phyloP scores from a whole-genome alignment of 257 asterid genomes.

The Capsicum pubescens region DNA sequence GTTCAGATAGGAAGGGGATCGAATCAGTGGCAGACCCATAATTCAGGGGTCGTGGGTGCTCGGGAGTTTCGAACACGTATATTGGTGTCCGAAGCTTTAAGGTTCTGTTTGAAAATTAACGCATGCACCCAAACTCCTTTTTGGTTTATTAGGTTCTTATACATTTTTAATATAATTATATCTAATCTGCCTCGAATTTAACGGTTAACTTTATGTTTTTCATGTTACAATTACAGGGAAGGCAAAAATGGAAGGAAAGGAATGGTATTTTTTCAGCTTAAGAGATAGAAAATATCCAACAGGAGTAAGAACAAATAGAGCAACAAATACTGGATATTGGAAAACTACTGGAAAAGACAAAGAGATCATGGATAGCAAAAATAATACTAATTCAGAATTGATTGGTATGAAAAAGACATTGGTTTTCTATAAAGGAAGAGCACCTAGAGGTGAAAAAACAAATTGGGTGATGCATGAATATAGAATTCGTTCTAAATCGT shows the following conservation, averaged over 20 bases:
- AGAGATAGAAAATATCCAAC: constrained; percentile 94
- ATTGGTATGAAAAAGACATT: constrained; percentile 93
- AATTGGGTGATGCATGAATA: constrained; percentile 99
- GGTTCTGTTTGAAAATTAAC: too few relatives aligned
- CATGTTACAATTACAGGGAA: constrained; percentile 49
- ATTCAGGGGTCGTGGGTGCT: too few relatives aligned
- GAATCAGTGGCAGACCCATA: too few relatives aligned
- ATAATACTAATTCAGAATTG: constrained; percentile 49
- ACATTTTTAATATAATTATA: too few relatives aligned
- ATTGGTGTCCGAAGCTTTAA: too few relatives aligned
- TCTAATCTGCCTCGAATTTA: too few relatives aligned
- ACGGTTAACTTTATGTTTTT: background rate
- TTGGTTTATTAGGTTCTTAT: too few relatives aligned
- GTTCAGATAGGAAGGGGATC: too few relatives aligned
- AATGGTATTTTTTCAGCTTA: constrained; percentile 94
- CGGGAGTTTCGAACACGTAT: too few relatives aligned
- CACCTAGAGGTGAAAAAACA: constrained; percentile 91
- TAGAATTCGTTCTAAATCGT: constrained; percentile 85
- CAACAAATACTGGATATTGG: constrained; percentile 92
- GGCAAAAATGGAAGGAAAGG: constrained; percentile 95
- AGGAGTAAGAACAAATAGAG: constrained; percentile 90
- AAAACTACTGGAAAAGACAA: constrained; percentile 95
- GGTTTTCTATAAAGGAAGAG: constrained; percentile 91
- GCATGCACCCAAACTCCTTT: too few relatives aligned
- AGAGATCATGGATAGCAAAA: constrained; percentile 75